Base-by-base conservation (phyloP, 2,329 filamentous ascomycete genomes). In the Byssochlamys sp. region DNA sequence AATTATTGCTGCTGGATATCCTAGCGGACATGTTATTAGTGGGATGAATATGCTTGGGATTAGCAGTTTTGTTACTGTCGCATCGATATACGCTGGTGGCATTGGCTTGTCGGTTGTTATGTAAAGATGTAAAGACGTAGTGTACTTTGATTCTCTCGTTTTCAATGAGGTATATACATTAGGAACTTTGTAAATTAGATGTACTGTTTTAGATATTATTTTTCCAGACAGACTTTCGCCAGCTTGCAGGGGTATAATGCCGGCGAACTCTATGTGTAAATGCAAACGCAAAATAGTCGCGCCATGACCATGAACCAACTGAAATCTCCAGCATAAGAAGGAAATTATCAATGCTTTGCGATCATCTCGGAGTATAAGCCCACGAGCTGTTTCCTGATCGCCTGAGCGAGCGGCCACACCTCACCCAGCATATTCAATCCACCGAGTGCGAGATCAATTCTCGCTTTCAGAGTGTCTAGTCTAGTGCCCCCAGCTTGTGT, bases 351-450 rank as follows among this genome's bases (percentile, higher is more conserved):
- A 45, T 45, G 5, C 6, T 45, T 45, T 45, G 39, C 4, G 39
- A 45, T 45, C 39, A 45, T 45, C 39, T 45, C 39, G 19, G 39
- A 9, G 19, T 45, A 45, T 45, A 24, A n/a, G 5, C 39, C 39
- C 9, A 45, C 7, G 14, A 45, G 39, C 39, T 45, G 39, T 45
- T 45, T 45, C n/a, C 39, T 45, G 39, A 45, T 45, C 39, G 39
- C 39, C 39, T n/a, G 39, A 19, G 59, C 59, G 29, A 59, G 14
- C 25, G 59, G 59, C 59, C 59, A 61, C 10, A 25, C 52, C 19
- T 50, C 33, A 6, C 45, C 57, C 7, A 60, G 29, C 52, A 35
- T 52, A n/a, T 54, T 53, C 49, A 61, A 45, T 10, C 55, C 59
- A 1, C 59, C 59, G 2, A 61, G 10, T 9, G 55, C 55, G 24